Percentiles rank a stretch among this genome's conserved stretches.
These are phyloP conservation scores for Ceriops tagal DNA, from an alignment of 345 rosid genomes.

Conservation along the genomic window DNA sequence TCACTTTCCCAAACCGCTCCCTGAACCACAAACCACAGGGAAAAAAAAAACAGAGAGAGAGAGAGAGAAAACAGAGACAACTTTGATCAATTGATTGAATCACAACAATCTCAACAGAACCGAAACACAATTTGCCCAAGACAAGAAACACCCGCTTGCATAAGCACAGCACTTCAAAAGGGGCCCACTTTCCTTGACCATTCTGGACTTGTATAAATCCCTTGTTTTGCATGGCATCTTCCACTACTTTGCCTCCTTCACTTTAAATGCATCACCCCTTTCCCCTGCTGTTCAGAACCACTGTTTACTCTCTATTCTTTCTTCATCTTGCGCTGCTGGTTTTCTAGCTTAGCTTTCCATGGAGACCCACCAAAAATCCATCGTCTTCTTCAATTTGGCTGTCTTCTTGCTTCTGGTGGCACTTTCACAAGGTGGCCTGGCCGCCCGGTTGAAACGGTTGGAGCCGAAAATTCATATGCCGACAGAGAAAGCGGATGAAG, in stretches of 20 bases:
- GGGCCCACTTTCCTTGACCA: slow-evolving; percentile 22
- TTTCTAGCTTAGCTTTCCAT: slow-evolving; percentile 16
- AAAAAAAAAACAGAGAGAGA: not conserved
- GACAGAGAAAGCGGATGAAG: slow-evolving; percentile 26
- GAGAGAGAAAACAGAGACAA: not conserved
- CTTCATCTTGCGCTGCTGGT: not conserved
- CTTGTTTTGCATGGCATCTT: slow-evolving; percentile 40
- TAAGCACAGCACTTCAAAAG: not conserved
- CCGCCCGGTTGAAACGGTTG: slow-evolving; percentile 29
- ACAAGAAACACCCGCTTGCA: slow-evolving; percentile 1
- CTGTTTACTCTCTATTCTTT: not conserved
- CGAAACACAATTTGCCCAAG: no score
- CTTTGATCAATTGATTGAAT: not conserved
- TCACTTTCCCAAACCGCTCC: no score
- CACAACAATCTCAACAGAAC: no score
- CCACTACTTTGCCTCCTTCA: slow-evolving; percentile 4
- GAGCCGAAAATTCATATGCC: slow-evolving; percentile 57
- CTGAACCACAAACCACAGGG: not conserved
- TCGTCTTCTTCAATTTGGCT: slow-evolving; percentile 13
- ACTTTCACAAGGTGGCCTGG: slow-evolving; percentile 8
- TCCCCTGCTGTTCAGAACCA: not conserved
- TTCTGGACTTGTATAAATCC: slow-evolving; percentile 30
- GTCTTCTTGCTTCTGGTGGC: slow-evolving; percentile 31
- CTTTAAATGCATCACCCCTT: not conserved
- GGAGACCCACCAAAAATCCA: slow-evolving; percentile 22